These are phyloP conservation scores for Porcisia deanei DNA, from an alignment of 208 protist species.

Conservation along the genomic window DNA sequence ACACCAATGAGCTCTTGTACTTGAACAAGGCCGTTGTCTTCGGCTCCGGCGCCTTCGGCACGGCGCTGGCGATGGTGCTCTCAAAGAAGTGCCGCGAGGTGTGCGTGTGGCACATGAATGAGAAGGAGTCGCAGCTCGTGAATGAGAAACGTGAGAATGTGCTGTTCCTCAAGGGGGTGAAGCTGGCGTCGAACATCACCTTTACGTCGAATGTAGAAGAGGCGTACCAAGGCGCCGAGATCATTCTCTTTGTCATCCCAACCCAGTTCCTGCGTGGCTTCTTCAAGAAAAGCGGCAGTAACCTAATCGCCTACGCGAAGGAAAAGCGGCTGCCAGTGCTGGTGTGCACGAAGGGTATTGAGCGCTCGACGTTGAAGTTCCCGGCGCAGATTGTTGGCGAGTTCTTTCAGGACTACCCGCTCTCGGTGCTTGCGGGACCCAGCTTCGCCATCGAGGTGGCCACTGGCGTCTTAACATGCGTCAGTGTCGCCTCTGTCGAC, in stretches of 20 bases:
- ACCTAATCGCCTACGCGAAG: constrained; percentile 45
- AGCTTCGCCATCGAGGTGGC: constrained; percentile 92
- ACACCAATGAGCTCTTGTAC: constrained; percentile 40
- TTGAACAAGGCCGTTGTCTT: constrained; percentile 72
- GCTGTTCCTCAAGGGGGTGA: constrained; percentile 70
- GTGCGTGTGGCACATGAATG: constrained; percentile 77
- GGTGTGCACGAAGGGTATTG: constrained; percentile 87
- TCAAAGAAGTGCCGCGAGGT: constrained; percentile 71
- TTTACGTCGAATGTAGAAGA: constrained; percentile 60
- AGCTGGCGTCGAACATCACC: constrained; percentile 60
- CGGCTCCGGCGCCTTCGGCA: constrained; percentile 87
- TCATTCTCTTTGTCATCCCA: constrained; percentile 85
- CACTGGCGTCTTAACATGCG: constrained; percentile 72
- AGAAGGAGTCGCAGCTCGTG: constrained; percentile 56
- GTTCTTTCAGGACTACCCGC: constrained; percentile 53
- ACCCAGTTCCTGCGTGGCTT: constrained; percentile 87
- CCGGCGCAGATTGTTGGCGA: constrained; percentile 79
- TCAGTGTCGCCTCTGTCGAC: constrained; percentile 63
- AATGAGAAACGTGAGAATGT: constrained; percentile 79
- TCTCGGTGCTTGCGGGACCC: constrained; percentile 83
- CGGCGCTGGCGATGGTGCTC: constrained; percentile 65
- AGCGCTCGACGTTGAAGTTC: constrained; percentile 76
- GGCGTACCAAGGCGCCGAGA: constrained; percentile 55
- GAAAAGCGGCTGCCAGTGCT: constrained; percentile 55
- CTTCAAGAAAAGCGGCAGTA: constrained; percentile 48